Conservation (phyloP, 371 early-diverging fungal species). For the Cokeromyces recurvatus region DNA sequence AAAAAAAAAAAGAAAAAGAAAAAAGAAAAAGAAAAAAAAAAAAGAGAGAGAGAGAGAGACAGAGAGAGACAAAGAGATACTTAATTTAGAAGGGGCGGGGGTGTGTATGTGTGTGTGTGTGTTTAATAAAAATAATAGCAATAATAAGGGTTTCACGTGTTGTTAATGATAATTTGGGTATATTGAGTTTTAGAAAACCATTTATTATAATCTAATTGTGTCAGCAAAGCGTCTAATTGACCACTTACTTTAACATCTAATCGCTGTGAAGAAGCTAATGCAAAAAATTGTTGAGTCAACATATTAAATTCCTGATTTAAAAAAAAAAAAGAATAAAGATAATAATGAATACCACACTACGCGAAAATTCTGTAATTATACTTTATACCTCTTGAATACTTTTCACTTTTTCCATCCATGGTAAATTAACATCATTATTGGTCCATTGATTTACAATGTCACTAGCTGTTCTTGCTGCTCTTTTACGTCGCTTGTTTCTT, state of each 20-base stretch:
- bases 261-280: constrained; percentile 25
- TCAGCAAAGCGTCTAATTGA: constrained; percentile 53
- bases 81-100: no score
- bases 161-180: no score
- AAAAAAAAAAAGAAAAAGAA: no score
- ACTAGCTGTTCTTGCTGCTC: constrained; percentile 25
- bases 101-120: no score
- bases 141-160: no score
- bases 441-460: constrained; percentile 42
- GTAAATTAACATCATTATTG: constrained; percentile 14
- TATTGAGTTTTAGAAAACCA: constrained; percentile 14
- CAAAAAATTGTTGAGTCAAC: constrained; percentile 50
- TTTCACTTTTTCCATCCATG: constrained; percentile 23
- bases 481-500: constrained; percentile 18
- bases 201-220: constrained; percentile 67
- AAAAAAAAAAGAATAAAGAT: no score
- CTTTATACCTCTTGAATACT: not conserved
- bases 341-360: no score
- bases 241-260: constrained; percentile 42
- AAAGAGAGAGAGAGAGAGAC: no score
- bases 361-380: not conserved
- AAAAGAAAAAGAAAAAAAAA: no score
- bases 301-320: constrained; percentile 47
- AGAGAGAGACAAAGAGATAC: no score
- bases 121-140: no score